A percentile compares a stretch with the other conserved stretches of the same genome.
Evolutionary conservation across 2,329 filamentous ascomycete genomes (phyloP).

Genomic region (Fusarium sterilihyphosum): DNA sequence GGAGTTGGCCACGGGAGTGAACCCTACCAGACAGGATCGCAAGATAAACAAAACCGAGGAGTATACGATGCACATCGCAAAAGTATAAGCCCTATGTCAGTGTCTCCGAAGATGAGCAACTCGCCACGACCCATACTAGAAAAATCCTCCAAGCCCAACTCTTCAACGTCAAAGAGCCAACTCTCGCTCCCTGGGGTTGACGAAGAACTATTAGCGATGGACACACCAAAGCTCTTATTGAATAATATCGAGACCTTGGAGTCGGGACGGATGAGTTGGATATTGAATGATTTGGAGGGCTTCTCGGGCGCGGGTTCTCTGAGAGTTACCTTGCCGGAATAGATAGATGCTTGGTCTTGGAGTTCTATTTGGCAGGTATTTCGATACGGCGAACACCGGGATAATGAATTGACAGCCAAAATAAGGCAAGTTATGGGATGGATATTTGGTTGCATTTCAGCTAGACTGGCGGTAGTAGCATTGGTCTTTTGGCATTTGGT

Average conservation of each 20-base stretch:
- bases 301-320: conserved; percentile 37
- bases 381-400: background rate
- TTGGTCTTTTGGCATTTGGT: background rate
- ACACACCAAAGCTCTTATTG: background rate
- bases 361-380: background rate
- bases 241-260: conserved; percentile 11
- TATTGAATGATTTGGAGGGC: conserved; percentile 40
- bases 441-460: background rate
- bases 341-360: background rate
- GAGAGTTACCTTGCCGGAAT: background rate
- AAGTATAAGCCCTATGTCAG: conserved; percentile 15
- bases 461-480: background rate
- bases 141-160: background rate
- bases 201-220: background rate
- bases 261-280: conserved; percentile 30
- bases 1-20: conserved; percentile 7
- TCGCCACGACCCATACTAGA: conserved; percentile 1
- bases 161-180: conserved; percentile 12
- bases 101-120: conserved; percentile 23
- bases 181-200: conserved; percentile 22
- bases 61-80: background rate
- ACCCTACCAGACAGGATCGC: background rate
- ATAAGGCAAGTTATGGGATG: background rate
- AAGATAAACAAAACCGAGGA: background rate
- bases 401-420: background rate